Base-by-base conservation (phyloP, 2,329 filamentous ascomycete genomes). In the Penicillium polonicum region DNA sequence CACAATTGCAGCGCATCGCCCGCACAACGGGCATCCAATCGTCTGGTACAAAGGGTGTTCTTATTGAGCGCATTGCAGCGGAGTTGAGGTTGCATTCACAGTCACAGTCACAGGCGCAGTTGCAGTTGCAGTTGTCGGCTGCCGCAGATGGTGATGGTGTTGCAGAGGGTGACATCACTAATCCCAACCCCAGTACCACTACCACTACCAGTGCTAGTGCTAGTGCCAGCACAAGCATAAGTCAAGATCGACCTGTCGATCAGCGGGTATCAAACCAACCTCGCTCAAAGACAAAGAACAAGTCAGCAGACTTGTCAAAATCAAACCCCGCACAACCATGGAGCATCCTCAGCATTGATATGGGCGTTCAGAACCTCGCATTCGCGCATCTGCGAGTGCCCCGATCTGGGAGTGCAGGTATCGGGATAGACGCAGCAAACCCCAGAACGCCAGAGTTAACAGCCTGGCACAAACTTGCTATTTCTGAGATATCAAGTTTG, bases 281-380 rank as follows among this genome's bases (percentile, higher is more conserved):
- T 9, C 17, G 8, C 10, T 35, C 25, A 19, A 51, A 56, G 19
- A 23, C 38, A 4, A 15, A 27, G 12, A 21, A 1, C 25, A 48
- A 54, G 52, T 13, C 45, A 25, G n/a, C 25, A 21, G 31, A 27
- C 15, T 17, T 15, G 19, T 33, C 46, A 21, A 29, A n/a, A 17
- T 3, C 48, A 36, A 41, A 27, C 9, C 12, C 39, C 5, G 4
- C 15, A n/a, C 19, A 56, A 41, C 57, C 65, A 44, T 58, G 78
- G 64, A 80, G 86, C 43, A 80, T 94, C 25, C 73, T 94, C 35
- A 92, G 89, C 70, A 88, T 95, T 60, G 91, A 95, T 72, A 88
- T 94, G 85, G 91, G 91, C 4, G 89, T 95, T 63, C 85, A 85
- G 43, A 95, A 95, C 70, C 78, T 95, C 4, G 90, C 90, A 1